These are phyloP conservation scores for Fraxinus excelsior DNA, from an alignment of 257 asterid species.

Conservation along the genomic window DNA sequence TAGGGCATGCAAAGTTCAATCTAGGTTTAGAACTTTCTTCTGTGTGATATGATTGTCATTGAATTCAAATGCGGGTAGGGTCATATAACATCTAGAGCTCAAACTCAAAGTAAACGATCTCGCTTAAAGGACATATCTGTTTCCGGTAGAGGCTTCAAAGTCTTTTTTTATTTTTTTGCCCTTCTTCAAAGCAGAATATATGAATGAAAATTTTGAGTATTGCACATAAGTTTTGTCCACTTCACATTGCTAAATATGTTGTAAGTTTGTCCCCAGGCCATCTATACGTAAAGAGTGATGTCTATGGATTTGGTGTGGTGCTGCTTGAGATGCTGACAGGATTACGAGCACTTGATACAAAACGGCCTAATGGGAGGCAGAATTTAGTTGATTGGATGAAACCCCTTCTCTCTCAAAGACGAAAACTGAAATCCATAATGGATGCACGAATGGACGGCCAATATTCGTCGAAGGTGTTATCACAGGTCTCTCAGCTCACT, in stretches of 20 bases:
- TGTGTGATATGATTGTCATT: background rate
- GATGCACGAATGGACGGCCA: conserved; percentile 26
- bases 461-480: conserved; percentile 26
- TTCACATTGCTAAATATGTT: no score
- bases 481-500: conserved; percentile 26
- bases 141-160: background rate
- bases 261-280: conserved; percentile 13
- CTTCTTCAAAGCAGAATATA: background rate
- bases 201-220: background rate
- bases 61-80: background rate
- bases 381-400: conserved; percentile 28
- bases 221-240: background rate
- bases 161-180: no score
- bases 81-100: background rate
- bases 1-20: background rate
- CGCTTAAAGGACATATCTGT: background rate
- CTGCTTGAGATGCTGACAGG: conserved; percentile 32
- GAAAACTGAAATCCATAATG: conserved; percentile 27
- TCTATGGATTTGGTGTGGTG: conserved; percentile 31
- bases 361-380: conserved; percentile 13
- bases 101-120: background rate
- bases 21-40: background rate
- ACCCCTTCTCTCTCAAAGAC: conserved; percentile 20
- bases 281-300: conserved; percentile 31
- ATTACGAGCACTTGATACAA: conserved; percentile 19